Evolutionary conservation across 371 early-diverging fungal genomes (phyloP), one percentile per base, ranked within the genome.

Genomic region (Apophysomyces ossiformis): DNA sequence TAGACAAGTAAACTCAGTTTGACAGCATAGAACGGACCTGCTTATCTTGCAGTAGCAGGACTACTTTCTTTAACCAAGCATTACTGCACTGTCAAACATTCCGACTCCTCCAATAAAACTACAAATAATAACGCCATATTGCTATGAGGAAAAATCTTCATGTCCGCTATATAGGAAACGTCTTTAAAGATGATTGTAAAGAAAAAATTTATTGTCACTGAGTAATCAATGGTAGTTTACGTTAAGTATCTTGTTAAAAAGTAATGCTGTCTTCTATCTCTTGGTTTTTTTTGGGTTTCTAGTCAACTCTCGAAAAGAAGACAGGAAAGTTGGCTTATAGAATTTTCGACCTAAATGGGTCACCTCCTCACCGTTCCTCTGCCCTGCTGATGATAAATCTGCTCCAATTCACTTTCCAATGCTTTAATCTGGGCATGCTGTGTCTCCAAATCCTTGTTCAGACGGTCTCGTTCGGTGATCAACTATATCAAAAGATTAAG

Each of bases 391-490:
- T 61, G 82, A 57, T 81, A 79, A 58, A 84, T 59, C 12, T 73
- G 71, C 36, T 95, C 95, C 60, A 93, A 72, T 72, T 96, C 97
- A 70, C 84, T 86, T 79, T 96, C 96, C 66, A 96, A 86, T 70
- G 88, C 84, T 85, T 96, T 96, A 71, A 98, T 94, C 41, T 89
- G 88, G 71, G 89, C 89, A 78, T 98, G 99, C 75, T 96, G 95
- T 63, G 89, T 85, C 81, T 99, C 99, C 69, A 99, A 86, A 71
- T 99, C 98, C 77, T 96, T 93, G 84, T 97, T 98, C 60, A 99
- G 86, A 68, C 97, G 92, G 79, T 97, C 98, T 60, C 99, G 91
- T 79, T 99, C 98, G 67, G 91, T 90, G 79, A 98, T 95, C 41
- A 99, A 87, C 76, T 79, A 67, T 26, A 58, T 16, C 8, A 50